Conservation (phyloP, 2,329 filamentous ascomycete species). For the Penicillium aurantiogriseum region DNA sequence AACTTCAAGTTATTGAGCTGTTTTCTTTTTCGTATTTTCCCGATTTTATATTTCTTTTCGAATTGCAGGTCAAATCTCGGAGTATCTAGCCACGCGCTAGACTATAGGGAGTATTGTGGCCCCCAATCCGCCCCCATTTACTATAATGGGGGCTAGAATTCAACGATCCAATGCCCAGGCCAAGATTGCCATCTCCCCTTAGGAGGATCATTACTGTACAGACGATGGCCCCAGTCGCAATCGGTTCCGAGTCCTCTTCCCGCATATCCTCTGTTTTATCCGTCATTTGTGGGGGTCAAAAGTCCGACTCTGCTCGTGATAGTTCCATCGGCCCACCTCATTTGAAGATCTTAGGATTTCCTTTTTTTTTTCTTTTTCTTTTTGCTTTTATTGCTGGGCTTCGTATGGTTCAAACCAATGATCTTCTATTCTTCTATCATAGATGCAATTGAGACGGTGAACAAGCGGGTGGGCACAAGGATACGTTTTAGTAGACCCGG, state of each 20-base stretch:
- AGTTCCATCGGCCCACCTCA: slow-evolving; percentile 19
- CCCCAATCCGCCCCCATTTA: slow-evolving; percentile 25
- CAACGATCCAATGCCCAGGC: slow-evolving; percentile 10
- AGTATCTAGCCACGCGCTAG: not conserved
- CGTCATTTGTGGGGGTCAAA: slow-evolving; percentile 26
- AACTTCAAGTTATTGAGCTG: not conserved
- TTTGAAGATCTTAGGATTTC: slow-evolving; percentile 20
- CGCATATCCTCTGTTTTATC: slow-evolving; percentile 17
- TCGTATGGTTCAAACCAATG: slow-evolving; percentile 12
- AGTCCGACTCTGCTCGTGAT: slow-evolving; percentile 13
- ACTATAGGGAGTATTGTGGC: slow-evolving; percentile 17
- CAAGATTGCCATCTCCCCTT: slow-evolving; percentile 14
- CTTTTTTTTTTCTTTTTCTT: not conserved
- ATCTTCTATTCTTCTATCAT: slow-evolving; percentile 11
- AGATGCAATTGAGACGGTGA: slow-evolving; percentile 8
- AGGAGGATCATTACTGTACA: slow-evolving; percentile 23
- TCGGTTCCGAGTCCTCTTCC: slow-evolving; percentile 12
- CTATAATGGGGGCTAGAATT: slow-evolving; percentile 23
- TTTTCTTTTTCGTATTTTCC: not conserved
- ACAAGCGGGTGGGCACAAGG: slow-evolving; percentile 5
- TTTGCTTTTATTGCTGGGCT: slow-evolving; percentile 6
- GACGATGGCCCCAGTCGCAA: slow-evolving; percentile 20
- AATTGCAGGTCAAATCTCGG: not conserved
- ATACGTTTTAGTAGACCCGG: slow-evolving; percentile 12
- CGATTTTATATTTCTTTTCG: not conserved